These are phyloP conservation scores for Pseudogymnoascus sp. DNA, from an alignment of 2,329 filamentous ascomycete genomes.

Conservation along the genomic window DNA sequence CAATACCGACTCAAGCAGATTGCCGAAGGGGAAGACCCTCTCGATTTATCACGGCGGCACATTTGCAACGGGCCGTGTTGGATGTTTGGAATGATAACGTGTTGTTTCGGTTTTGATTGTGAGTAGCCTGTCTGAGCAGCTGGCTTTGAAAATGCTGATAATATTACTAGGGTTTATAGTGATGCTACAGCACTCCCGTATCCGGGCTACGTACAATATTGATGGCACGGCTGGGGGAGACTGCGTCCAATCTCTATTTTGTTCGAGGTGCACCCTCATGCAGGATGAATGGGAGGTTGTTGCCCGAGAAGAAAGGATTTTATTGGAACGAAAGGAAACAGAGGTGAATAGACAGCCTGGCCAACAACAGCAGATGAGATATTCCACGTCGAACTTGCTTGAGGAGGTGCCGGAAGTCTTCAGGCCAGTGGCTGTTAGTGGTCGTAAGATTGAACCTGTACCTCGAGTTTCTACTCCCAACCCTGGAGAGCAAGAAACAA, in stretches of 20 bases:
- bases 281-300: slow-evolving; percentile 38
- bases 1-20: slow-evolving; percentile 34
- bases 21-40: slow-evolving; percentile 30
- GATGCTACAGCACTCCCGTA: slow-evolving; percentile 29
- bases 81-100: slow-evolving; percentile 23
- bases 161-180: slow-evolving; percentile 20
- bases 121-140: background rate
- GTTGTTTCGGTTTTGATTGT: slow-evolving; percentile 18
- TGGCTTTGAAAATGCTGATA: background rate
- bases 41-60: slow-evolving; percentile 30
- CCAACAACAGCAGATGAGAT: slow-evolving; percentile 18
- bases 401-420: slow-evolving; percentile 6
- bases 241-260: slow-evolving; percentile 30
- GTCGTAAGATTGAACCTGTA: background rate
- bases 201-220: slow-evolving; percentile 37
- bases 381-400: slow-evolving; percentile 10
- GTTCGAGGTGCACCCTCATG: slow-evolving; percentile 33
- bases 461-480: background rate
- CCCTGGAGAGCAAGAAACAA: background rate
- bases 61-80: slow-evolving; percentile 33
- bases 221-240: slow-evolving; percentile 30
- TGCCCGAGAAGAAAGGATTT: slow-evolving; percentile 28
- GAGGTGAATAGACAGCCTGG: slow-evolving; percentile 12
- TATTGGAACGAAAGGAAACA: slow-evolving; percentile 6
- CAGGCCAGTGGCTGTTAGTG: background rate